Percentiles rank a stretch among this genome's conserved stretches.
phyloP scores from a whole-genome alignment of 805 yeast species.

The Metschnikowia dekortorum region DNA sequence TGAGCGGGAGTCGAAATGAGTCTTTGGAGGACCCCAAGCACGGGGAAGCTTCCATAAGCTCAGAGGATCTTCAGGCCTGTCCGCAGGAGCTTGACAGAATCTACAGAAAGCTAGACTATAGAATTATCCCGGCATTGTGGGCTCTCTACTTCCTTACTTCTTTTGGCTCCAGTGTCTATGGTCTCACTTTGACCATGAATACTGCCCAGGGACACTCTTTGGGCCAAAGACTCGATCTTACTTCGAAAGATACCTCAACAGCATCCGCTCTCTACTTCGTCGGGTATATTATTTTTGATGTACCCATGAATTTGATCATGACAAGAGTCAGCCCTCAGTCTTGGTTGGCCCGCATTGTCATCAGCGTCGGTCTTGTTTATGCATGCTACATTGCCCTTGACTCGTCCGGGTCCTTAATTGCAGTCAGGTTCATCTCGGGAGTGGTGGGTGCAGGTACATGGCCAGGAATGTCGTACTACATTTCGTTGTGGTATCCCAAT shows the following conservation, averaged over 20 bases:
- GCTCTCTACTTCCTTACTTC: slow-evolving; percentile 71
- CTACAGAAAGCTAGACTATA: slow-evolving; percentile 58
- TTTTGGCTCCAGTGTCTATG: slow-evolving; percentile 73
- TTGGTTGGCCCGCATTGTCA: slow-evolving; percentile 76
- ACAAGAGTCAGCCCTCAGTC: slow-evolving; percentile 79
- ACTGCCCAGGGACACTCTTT: slow-evolving; percentile 56
- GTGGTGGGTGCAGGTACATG: slow-evolving; percentile 81
- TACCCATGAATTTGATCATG: slow-evolving; percentile 85
- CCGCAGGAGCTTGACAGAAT: slow-evolving; percentile 41
- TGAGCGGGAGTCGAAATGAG: not conserved
- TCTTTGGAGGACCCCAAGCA: slow-evolving; percentile 2
- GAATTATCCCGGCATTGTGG: slow-evolving; percentile 85
- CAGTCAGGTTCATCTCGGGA: slow-evolving; percentile 69
- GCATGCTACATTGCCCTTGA: slow-evolving; percentile 63
- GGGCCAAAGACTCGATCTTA: slow-evolving; percentile 45
- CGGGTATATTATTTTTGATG: slow-evolving; percentile 78
- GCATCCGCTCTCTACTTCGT: slow-evolving; percentile 82
- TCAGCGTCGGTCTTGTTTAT: slow-evolving; percentile 74
- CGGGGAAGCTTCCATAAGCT: slow-evolving; percentile 10
- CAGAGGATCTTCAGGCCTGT: slow-evolving; percentile 1
- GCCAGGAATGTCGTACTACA: slow-evolving; percentile 86
- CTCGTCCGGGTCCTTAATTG: slow-evolving; percentile 60
- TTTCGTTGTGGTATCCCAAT: slow-evolving; percentile 81
- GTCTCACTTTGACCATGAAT: slow-evolving; percentile 80
- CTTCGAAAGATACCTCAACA: slow-evolving; percentile 56